A percentile compares a stretch with the other conserved stretches of the same genome.
These are phyloP conservation scores for Botryosphaeria agaves DNA, from an alignment of 2,329 filamentous ascomycete genomes.

Conservation along the genomic window DNA sequence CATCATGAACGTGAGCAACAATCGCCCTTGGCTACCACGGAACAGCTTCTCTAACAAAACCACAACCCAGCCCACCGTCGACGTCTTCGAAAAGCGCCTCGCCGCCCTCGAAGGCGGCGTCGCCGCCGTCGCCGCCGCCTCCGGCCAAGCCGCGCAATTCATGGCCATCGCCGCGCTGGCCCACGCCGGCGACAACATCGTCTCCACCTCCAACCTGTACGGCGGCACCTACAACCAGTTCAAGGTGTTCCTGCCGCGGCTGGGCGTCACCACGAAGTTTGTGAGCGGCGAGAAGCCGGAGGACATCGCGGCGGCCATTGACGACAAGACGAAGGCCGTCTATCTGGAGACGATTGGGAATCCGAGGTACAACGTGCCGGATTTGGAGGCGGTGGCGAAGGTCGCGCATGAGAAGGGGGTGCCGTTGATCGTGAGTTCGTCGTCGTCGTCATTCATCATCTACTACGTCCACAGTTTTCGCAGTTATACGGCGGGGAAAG, in stretches of 20 bases:
- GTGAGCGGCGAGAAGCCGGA: conserved; percentile 63
- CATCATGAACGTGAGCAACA: conserved; percentile 63
- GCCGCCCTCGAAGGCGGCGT: conserved; percentile 90
- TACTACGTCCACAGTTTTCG: neutral
- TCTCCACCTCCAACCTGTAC: conserved; percentile 80
- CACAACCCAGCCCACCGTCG: conserved; percentile 56
- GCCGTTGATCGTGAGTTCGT: conserved; percentile 32
- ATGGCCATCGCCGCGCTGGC: conserved; percentile 76
- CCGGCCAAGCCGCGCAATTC: conserved; percentile 84
- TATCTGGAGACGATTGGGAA: conserved; percentile 91
- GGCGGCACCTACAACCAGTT: conserved; percentile 96
- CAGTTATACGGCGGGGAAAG: neutral
- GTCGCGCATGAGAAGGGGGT: conserved; percentile 52
- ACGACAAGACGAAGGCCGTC: conserved; percentile 83
- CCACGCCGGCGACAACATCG: conserved; percentile 78
- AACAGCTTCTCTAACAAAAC: conserved; percentile 1
- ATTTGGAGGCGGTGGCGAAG: conserved; percentile 73
- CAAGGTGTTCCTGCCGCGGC: conserved; percentile 74
- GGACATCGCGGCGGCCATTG: conserved; percentile 67
- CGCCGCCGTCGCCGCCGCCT: conserved; percentile 68
- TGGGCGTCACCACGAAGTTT: conserved; percentile 81
- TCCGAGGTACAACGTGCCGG: conserved; percentile 81
- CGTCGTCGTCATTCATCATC: neutral
- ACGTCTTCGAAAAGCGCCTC: conserved; percentile 91
- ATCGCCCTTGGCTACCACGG: too few relatives aligned